Evolutionary conservation across 345 rosid genomes (phyloP).

Genomic region (Arabis alpina): DNA sequence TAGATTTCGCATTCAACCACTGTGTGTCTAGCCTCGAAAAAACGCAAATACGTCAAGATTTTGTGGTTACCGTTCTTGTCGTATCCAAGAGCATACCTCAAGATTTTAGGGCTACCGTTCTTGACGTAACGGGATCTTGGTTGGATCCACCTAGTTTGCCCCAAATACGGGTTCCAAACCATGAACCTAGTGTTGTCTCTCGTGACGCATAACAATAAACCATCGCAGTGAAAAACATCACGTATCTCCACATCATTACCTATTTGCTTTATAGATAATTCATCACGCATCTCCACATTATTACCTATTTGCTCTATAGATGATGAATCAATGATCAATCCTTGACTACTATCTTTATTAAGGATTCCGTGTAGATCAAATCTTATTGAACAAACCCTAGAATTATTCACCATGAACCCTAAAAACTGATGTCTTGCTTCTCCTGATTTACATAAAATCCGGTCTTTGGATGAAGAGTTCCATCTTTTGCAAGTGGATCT

Average conservation of each 20-base stretch:
- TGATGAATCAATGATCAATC: no score
- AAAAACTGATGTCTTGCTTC: no score
- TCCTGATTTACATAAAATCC: no score
- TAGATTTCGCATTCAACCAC: background rate
- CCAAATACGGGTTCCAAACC: conserved; percentile 6
- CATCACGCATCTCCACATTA: no score
- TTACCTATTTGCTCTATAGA: background rate
- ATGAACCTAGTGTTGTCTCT: background rate
- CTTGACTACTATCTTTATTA: no score
- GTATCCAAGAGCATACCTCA: background rate
- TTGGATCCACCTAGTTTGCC: background rate
- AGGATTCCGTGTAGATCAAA: background rate
- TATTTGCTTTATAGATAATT: background rate
- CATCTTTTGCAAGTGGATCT: conserved; percentile 20
- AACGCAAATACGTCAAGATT: background rate
- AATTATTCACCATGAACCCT: background rate
- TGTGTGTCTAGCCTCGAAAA: no score
- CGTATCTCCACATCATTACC: background rate
- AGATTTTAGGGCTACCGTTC: background rate
- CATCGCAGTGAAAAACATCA: background rate
- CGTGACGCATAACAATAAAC: background rate
- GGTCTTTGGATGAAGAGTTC: background rate
- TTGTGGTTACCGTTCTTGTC: conserved; percentile 9
- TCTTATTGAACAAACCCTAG: background rate
- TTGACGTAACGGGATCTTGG: background rate